These are phyloP conservation scores for Pythium vanterpoolii DNA, from an alignment of 352 stramenopile genomes.

Conservation along the genomic window DNA sequence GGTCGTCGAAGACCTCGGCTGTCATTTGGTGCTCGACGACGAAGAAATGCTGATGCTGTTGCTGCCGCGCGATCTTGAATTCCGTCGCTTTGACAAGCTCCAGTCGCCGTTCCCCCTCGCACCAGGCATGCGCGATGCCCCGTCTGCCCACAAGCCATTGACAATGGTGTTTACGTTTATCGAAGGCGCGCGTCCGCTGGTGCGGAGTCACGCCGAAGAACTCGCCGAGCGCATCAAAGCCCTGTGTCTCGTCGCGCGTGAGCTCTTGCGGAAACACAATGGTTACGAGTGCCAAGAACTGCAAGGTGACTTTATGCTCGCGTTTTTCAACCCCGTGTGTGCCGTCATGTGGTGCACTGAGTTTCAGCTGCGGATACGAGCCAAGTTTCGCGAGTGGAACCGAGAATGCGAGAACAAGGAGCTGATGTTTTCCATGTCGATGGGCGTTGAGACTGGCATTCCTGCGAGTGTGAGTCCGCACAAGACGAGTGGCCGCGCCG, in stretches of 20 bases:
- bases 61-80: constrained; percentile 73
- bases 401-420: constrained; percentile 71
- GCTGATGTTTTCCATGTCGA: constrained; percentile 85
- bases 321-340: constrained; percentile 80
- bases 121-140: constrained; percentile 78
- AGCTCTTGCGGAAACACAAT: constrained; percentile 77
- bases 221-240: constrained; percentile 83
- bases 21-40: constrained; percentile 65
- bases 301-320: constrained; percentile 88
- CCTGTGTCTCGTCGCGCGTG: constrained; percentile 71
- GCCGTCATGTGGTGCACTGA: constrained; percentile 85
- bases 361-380: constrained; percentile 74
- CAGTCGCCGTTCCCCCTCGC: constrained; percentile 73
- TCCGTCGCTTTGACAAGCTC: constrained; percentile 64
- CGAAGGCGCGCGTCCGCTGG: constrained; percentile 74
- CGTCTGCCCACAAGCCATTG: constrained; percentile 69
- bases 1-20: constrained; percentile 82
- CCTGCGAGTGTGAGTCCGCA: constrained; percentile 84
- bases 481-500: constrained; percentile 83
- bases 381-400: constrained; percentile 80
- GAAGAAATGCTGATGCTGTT: constrained; percentile 81
- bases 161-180: constrained; percentile 91
- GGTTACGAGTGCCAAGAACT: constrained; percentile 88
- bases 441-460: constrained; percentile 81
- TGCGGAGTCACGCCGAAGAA: constrained; percentile 79